phyloP scores from a whole-genome alignment of 495 filamentous ascomycete genomes.

The Talaromyces proteolyticus region DNA sequence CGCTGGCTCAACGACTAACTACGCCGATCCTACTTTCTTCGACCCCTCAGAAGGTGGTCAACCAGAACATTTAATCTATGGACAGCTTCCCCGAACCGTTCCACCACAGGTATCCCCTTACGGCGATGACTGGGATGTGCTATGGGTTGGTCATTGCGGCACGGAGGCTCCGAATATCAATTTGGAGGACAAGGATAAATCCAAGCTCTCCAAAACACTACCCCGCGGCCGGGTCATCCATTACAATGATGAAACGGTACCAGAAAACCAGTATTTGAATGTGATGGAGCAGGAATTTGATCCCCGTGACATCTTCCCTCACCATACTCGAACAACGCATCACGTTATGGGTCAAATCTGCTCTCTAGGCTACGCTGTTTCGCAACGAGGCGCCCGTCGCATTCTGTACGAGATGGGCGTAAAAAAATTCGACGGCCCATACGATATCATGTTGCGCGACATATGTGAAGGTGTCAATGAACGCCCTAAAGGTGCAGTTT shows the following conservation, averaged over 20 bases:
- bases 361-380: slow-evolving; percentile 49
- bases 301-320: slow-evolving; percentile 13
- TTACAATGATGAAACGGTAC: slow-evolving; percentile 15
- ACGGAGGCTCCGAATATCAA: slow-evolving; percentile 10
- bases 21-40: slow-evolving; percentile 9
- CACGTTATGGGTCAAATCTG: slow-evolving; percentile 41
- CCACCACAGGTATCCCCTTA: slow-evolving; percentile 40
- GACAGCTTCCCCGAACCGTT: slow-evolving; percentile 18
- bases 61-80: slow-evolving; percentile 1
- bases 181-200: slow-evolving; percentile 3
- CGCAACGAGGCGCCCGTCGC: slow-evolving; percentile 44
- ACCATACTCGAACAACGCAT: slow-evolving; percentile 42
- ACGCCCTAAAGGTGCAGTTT: slow-evolving; percentile 6
- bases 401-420: slow-evolving; percentile 27
- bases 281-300: slow-evolving; percentile 6
- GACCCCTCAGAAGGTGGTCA: slow-evolving; percentile 4
- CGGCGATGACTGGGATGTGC: slow-evolving; percentile 51
- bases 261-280: slow-evolving; percentile 7
- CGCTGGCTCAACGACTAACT: slow-evolving; percentile 9
- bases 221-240: slow-evolving; percentile 11
- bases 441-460: slow-evolving; percentile 7
- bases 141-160: slow-evolving; percentile 51
- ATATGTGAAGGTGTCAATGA: slow-evolving; percentile 8
- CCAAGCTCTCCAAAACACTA: slow-evolving; percentile 4
- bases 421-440: slow-evolving; percentile 5